Evolutionary conservation across 2,329 filamentous ascomycete species (phyloP).

Genomic region (Xylaria sp.): DNA sequence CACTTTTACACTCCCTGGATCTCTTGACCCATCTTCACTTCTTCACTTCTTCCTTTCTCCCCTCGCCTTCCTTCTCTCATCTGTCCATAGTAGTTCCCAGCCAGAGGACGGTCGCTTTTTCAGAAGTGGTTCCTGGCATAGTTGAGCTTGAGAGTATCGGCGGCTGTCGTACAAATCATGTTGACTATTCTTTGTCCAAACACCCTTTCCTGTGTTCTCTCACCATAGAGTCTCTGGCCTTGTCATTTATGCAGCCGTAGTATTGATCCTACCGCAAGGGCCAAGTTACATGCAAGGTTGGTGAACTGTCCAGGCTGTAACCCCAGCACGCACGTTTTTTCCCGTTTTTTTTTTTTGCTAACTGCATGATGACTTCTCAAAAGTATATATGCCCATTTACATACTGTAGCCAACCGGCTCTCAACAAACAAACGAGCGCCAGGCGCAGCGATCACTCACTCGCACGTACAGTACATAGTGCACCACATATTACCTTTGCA

Average conservation of each 20-base stretch:
- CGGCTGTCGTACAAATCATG: conserved; percentile 44
- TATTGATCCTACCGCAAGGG: conserved; percentile 36
- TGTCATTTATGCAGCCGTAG: conserved; percentile 34
- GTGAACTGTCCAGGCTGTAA: conserved; percentile 31
- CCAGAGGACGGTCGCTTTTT: conserved; percentile 40
- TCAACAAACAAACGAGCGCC: conserved; percentile 29
- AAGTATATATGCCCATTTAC: conserved; percentile 29
- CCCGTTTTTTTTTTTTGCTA: conserved; percentile 22
- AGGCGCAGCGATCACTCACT: conserved; percentile 35
- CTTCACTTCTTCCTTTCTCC: conserved; percentile 27
- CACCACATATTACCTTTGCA: conserved; percentile 40
- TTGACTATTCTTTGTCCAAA: conserved; percentile 40
- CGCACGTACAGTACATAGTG: conserved; percentile 39
- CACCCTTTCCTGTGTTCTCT: conserved; percentile 36
- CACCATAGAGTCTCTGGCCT: conserved; percentile 29
- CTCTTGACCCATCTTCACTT: conserved; percentile 18
- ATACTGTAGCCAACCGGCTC: conserved; percentile 35
- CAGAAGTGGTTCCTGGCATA: conserved; percentile 31
- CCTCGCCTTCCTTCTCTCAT: conserved; percentile 31
- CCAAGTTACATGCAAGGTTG: conserved; percentile 32
- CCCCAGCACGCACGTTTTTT: conserved; percentile 36
- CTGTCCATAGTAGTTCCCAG: conserved; percentile 12
- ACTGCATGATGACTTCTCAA: conserved; percentile 33
- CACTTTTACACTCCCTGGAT: conserved; percentile 39
- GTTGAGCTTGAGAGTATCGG: conserved; percentile 35